Evolutionary conservation across 2,329 filamentous ascomycete species (phyloP), one percentile per base, ranked within the genome.

Genomic region (Colletotrichum noveboracense): DNA sequence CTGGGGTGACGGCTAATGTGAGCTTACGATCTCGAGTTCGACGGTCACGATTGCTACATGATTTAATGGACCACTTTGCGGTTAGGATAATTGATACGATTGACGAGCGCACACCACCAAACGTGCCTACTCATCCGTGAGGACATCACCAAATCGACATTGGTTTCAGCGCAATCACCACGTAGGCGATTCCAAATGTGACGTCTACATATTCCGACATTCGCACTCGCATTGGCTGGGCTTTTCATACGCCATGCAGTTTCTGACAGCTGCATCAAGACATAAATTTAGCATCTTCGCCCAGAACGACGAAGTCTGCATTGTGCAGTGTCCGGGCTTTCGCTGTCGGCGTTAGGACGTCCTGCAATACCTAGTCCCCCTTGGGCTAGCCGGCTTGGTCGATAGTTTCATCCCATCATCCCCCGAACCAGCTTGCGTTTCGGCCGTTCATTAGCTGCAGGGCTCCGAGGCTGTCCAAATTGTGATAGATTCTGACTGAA

Each of bases 1-100:
- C 67, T 70, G 26, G 36, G 56, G 38, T 62, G 34, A 70, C 34
- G 26, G 67, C 67, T 70, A 70, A 70, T 70, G n/a, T 70, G 67
- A 70, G 67, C 67, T 61, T 34, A 48, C n/a, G 9, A 36, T 70
- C 66, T 69, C 55, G 66, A 38, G 58, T 18, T 62, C 24, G 67
- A 38, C 32, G 2, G 30, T 68, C 52, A 60, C 36, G 30, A 32
- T 34, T 34, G 7, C 34, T 21, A 52, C 18, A 28, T 56, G 18
- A 43, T 34, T 38, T n/a, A 21, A 18, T 34, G 28, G 3, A 16
- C 18, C 3, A 8, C 18, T 66, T 52, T 66, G 24, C 14, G 24
- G 18, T 18, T 24, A 7, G 7, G 24, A 32, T 36, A 32, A 43
- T 24, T 30, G 16, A 66, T 3, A 66, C 16, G 4, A 66, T 64